Conservation (phyloP, 2,329 filamentous ascomycete species). For the Chaetomium sp. region DNA sequence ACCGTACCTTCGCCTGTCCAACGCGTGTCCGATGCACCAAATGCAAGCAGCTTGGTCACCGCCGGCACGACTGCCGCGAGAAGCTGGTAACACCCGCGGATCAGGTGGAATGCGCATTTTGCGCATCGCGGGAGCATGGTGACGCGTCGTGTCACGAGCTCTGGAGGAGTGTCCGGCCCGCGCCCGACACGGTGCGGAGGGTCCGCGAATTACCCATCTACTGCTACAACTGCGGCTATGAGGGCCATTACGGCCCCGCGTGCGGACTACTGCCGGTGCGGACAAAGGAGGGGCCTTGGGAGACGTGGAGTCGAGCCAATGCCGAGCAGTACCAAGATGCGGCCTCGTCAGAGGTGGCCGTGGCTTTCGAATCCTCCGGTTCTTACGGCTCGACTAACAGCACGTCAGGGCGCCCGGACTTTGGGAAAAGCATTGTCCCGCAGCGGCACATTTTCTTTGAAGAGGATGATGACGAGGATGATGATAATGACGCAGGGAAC, state of each 20-base stretch:
- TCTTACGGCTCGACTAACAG: background rate
- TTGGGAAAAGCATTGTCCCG: conserved; percentile 28
- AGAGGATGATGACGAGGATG: conserved; percentile 41
- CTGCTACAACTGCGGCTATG: conserved; percentile 51
- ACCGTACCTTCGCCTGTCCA: conserved; percentile 47
- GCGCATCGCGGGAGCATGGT: conserved; percentile 47
- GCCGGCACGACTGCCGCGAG: conserved; percentile 44
- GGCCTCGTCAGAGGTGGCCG: conserved; percentile 33
- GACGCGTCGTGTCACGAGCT: conserved; percentile 54
- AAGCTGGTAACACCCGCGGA: conserved; percentile 44
- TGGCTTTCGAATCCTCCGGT: conserved; percentile 26
- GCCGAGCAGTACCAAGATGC: conserved; percentile 44
- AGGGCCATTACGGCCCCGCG: conserved; percentile 51
- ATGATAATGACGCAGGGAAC: conserved; percentile 33
- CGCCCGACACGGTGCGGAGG: conserved; percentile 36
- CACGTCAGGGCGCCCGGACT: conserved; percentile 16
- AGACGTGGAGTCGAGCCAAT: conserved; percentile 49
- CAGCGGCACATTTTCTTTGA: conserved; percentile 39
- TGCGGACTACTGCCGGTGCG: conserved; percentile 35
- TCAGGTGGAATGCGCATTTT: conserved; percentile 55
- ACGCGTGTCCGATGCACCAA: conserved; percentile 46
- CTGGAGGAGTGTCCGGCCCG: conserved; percentile 51
- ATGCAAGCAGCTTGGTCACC: conserved; percentile 59
- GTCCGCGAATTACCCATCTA: conserved; percentile 44
- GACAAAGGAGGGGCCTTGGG: conserved; percentile 26